Conservation (phyloP, 768 basidiomycete species). For the Hypholoma sublateritium region DNA sequence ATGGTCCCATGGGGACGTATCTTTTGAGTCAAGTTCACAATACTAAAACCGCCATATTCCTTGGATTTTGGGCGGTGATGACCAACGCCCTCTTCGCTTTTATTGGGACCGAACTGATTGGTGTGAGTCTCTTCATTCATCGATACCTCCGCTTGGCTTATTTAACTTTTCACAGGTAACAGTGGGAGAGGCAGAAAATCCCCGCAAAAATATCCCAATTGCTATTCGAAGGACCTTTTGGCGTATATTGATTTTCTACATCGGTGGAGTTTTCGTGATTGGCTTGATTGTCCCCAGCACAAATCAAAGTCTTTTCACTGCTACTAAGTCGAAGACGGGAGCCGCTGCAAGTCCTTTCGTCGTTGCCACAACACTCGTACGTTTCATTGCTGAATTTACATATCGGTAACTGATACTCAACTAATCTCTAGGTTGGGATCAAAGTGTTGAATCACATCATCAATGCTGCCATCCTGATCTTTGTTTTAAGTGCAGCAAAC, state of each 20-base stretch:
- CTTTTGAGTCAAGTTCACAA: conserved; percentile 48
- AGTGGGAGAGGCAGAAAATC: conserved; percentile 66
- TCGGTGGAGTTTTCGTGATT: conserved; percentile 71
- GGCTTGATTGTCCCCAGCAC: conserved; percentile 69
- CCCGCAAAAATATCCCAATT: conserved; percentile 69
- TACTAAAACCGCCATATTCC: conserved; percentile 51
- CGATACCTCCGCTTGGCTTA: neutral
- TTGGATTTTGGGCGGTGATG: conserved; percentile 71
- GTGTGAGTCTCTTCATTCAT: conserved; percentile 40
- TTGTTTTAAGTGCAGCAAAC: conserved; percentile 64
- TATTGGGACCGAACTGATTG: conserved; percentile 77
- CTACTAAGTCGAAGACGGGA: conserved; percentile 44
- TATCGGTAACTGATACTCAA: neutral
- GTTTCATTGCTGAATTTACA: neutral
- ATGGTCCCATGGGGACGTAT: conserved; percentile 60
- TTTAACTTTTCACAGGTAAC: conserved; percentile 30
- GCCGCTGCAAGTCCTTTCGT: conserved; percentile 70
- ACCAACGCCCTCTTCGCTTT: conserved; percentile 75
- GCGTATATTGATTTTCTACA: conserved; percentile 59
- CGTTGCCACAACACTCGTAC: conserved; percentile 43
- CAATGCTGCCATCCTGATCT: conserved; percentile 61
- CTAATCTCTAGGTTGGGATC: conserved; percentile 47
- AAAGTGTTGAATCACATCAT: conserved; percentile 62
- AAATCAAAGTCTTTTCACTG: conserved; percentile 44
- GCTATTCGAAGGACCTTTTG: conserved; percentile 68